Evolutionary conservation across 164 flowering plant species (phyloP), one percentile per base, ranked within the genome.

Genomic region (Berberis vulgaris): DNA sequence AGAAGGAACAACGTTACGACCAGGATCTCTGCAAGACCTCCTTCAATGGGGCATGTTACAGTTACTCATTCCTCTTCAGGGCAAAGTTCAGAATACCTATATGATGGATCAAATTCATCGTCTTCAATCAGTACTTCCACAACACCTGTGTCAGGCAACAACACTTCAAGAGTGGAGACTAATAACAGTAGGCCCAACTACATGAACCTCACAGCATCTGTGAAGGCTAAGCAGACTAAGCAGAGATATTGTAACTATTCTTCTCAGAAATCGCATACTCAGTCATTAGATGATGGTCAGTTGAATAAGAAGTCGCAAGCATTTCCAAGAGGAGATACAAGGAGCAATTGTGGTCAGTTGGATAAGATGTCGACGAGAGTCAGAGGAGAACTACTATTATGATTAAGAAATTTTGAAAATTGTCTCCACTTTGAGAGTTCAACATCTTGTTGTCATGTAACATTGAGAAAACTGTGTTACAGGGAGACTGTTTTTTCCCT

Each of bases 151-250:
- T 88, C 90, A n/a, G 84, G 85, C 40, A 81, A 77, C 40, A 81
- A 77, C 61, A 81, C 84, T 5, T 60, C 12, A n/a, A 80, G 83
- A 6, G 87, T 74, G 8, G 84, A 75, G 12, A 73, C 77, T 59
- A 72, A 62, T 54, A 77, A 52, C 60, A 65, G 68, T 45, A 73
- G 68, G 74, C 97, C 97, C 55, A 86, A 58, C 50, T 89, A 86
- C 71, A 89, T 88, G 94, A 84, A 69, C 73, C 63, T 84, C 63
- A 92, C 98, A 1, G 86, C 84, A 59, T 86, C 98, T 1, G 85
- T 81, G 4, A 89, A 87, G 75, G 96, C 92, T 3, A 93, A 93
- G 80, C 86, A 79, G 76, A 84, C 92, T 3, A 93, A 93, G 80
- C 86, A 79, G 76, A 84, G 76, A 70, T 57, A 45, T 7, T 41